Evolutionary conservation across 1,139 yeast genomes (phyloP).

Genomic region (Williopsis jadinii): DNA sequence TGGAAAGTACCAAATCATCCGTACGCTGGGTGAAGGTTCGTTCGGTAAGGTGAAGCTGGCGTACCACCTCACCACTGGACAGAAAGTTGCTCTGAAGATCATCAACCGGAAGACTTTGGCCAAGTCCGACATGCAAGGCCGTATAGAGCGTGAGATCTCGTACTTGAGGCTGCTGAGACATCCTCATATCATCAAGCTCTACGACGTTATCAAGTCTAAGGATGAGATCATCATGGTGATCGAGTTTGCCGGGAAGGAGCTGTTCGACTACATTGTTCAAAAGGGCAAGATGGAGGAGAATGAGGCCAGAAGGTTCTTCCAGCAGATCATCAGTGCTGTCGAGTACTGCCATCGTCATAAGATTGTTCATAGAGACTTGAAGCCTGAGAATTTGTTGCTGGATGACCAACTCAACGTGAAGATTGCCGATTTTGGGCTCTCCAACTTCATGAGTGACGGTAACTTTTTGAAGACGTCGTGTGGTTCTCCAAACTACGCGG

Average conservation of each 20-base stretch:
- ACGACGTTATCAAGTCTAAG: constrained; percentile 92
- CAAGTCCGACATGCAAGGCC: constrained; percentile 95
- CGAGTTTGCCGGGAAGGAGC: constrained; percentile 93
- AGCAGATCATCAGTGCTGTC: constrained; percentile 95
- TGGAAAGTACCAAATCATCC: constrained; percentile 90
- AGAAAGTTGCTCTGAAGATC: constrained; percentile 88
- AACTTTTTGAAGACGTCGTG: constrained; percentile 92
- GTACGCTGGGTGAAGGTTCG: constrained; percentile 95
- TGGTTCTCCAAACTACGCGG: constrained; percentile 97
- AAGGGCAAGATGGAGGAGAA: constrained; percentile 91
- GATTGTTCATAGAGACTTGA: constrained; percentile 93
- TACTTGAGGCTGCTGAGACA: constrained; percentile 85
- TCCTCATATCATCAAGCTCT: constrained; percentile 93
- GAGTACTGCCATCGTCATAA: constrained; percentile 97
- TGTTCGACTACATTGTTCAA: constrained; percentile 93
- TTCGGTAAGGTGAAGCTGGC: constrained; percentile 97
- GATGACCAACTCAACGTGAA: constrained; percentile 91
- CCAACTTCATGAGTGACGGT: constrained; percentile 97
- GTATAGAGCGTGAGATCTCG: constrained; percentile 91
- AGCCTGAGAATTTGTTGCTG: constrained; percentile 86
- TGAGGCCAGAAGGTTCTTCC: constrained; percentile 93
- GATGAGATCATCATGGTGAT: constrained; percentile 98
- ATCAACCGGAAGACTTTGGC: constrained; percentile 92
- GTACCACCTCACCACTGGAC: constrained; percentile 87
- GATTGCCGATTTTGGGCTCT: constrained; percentile 94